A percentile compares a stretch with the other conserved stretches of the same genome.
Conservation (phyloP, 225 moss, liverwort and hornwort species). For the Lunularia cruciata region DNA sequence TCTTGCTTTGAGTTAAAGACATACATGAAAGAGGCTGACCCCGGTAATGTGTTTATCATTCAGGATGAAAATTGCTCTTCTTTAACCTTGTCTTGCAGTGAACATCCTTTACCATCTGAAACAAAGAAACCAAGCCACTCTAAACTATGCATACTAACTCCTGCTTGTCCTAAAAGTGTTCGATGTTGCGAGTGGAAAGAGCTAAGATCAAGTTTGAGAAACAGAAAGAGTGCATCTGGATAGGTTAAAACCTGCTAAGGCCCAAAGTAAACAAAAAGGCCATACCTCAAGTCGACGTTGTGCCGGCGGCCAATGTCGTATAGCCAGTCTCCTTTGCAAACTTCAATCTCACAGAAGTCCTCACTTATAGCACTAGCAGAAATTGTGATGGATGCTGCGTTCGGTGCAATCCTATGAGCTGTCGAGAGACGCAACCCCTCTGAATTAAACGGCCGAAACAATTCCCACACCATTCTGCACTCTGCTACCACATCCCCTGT, state of each 20-base stretch:
- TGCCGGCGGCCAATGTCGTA: slow-evolving; percentile 67
- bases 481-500: not conserved
- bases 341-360: slow-evolving; percentile 47
- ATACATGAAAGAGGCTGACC: too few relatives aligned
- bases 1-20: too few relatives aligned
- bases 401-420: slow-evolving; percentile 14
- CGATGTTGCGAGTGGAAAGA: not conserved
- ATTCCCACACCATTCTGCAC: slow-evolving; percentile 25
- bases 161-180: too few relatives aligned
- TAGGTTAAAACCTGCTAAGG: not conserved
- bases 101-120: too few relatives aligned
- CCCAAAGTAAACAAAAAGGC: not conserved
- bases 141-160: too few relatives aligned
- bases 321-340: slow-evolving; percentile 70
- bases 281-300: slow-evolving; percentile 68
- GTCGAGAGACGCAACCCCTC: not conserved
- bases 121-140: too few relatives aligned
- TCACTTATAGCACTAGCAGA: not conserved
- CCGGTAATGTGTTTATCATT: too few relatives aligned
- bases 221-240: not conserved
- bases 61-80: too few relatives aligned
- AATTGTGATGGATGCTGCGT: not conserved
- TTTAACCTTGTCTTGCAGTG: too few relatives aligned
- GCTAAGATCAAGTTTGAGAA: not conserved
- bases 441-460: slow-evolving; percentile 6